Evolutionary conservation across 768 basidiomycete species (phyloP).

Genomic region (Hypholoma fasciculare): DNA sequence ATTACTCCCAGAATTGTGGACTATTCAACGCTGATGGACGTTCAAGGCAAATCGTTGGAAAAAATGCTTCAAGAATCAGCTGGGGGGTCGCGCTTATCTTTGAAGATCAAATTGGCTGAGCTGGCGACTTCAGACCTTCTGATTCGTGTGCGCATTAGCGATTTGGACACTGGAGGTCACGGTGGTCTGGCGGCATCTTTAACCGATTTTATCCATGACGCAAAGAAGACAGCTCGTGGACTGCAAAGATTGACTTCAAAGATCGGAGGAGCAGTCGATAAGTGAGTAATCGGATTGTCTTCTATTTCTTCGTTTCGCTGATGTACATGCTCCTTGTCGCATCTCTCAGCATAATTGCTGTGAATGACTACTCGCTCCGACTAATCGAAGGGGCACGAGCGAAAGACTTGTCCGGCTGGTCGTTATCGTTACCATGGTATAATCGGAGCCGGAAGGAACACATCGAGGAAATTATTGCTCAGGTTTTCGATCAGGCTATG

Average conservation of each 20-base stretch:
- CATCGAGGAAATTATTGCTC: constrained; percentile 44
- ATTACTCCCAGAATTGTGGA: no score
- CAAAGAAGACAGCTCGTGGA: constrained; percentile 57
- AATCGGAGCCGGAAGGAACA: constrained; percentile 30
- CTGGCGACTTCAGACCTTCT: constrained; percentile 73
- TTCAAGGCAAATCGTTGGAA: constrained; percentile 63
- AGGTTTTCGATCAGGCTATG: constrained; percentile 66
- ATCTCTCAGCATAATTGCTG: constrained; percentile 60
- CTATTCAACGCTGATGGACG: constrained; percentile 58
- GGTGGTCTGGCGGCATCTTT: constrained; percentile 55
- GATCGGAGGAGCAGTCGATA: constrained; percentile 74
- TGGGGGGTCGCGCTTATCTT: constrained; percentile 57
- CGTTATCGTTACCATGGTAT: no score
- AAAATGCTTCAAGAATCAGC: constrained; percentile 59
- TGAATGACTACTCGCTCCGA: constrained; percentile 69
- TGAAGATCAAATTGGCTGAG: constrained; percentile 75
- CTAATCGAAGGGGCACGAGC: constrained; percentile 48
- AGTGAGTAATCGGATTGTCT: constrained; percentile 44
- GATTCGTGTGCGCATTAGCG: constrained; percentile 61
- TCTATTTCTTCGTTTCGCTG: neutral
- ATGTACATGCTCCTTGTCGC: no score
- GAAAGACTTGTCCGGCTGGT: constrained; percentile 30
- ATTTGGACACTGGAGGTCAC: constrained; percentile 60
- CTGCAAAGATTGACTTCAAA: constrained; percentile 64
- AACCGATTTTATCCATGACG: constrained; percentile 56